These are phyloP conservation scores for Coelastrella sp. DNA, from an alignment of 139 green algal genomes.

Conservation along the genomic window DNA sequence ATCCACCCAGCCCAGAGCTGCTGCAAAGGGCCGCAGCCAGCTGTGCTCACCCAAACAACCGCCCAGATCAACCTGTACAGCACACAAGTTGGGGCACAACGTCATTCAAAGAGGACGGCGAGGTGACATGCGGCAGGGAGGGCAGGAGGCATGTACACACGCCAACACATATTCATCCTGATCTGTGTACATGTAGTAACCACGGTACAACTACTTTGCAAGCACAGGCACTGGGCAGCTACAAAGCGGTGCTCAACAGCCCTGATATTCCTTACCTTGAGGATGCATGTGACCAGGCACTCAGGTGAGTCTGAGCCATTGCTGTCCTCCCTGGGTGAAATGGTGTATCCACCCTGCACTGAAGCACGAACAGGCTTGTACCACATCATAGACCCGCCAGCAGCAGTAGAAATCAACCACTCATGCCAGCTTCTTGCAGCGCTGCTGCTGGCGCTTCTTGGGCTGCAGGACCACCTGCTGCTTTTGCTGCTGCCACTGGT, in stretches of 20 bases:
- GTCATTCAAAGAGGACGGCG: too few relatives aligned
- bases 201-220: too few relatives aligned
- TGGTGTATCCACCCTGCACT: constrained; percentile 64
- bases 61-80: constrained; percentile 63
- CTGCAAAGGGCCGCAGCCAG: constrained; percentile 53
- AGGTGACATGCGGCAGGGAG: background rate
- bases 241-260: background rate
- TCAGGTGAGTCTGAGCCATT: constrained; percentile 51
- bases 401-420: constrained; percentile 22
- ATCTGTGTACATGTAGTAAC: too few relatives aligned
- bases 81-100: too few relatives aligned
- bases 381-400: constrained; percentile 36
- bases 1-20: constrained; percentile 59
- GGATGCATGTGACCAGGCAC: constrained; percentile 67
- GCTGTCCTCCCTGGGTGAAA: constrained; percentile 54
- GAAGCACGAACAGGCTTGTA: constrained; percentile 34
- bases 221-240: too few relatives aligned
- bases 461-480: background rate
- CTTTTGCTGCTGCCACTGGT: constrained; percentile 23
- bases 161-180: background rate
- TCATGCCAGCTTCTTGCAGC: constrained; percentile 22
- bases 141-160: background rate
- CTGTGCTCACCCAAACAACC: constrained; percentile 55
- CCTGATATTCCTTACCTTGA: constrained; percentile 52
- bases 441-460: background rate